phyloP scores from a whole-genome alignment of 2,329 filamentous ascomycete species.

The Colletotrichum sp. region DNA sequence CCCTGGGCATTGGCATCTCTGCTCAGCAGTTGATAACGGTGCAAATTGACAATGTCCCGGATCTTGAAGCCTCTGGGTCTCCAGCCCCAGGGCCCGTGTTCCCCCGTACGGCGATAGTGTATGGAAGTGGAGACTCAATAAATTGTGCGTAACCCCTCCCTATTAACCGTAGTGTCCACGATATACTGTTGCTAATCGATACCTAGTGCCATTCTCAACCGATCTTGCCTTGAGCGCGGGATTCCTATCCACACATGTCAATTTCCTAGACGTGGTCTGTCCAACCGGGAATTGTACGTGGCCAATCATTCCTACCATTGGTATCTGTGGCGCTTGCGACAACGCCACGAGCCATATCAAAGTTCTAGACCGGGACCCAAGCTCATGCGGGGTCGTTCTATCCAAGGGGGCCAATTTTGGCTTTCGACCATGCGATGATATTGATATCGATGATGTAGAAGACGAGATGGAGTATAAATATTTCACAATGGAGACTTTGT shows the following conservation, averaged over 20 bases:
- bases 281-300: background rate
- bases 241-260: background rate
- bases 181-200: background rate
- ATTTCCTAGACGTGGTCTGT: background rate
- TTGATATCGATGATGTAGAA: background rate
- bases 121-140: too few relatives aligned
- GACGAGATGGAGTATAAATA: too few relatives aligned
- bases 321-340: background rate
- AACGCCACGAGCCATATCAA: background rate
- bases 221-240: background rate
- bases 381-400: background rate
- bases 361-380: background rate
- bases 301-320: background rate
- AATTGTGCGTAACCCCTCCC: background rate
- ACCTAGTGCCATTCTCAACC: background rate
- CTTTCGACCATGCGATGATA: background rate
- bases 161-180: background rate
- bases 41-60: too few relatives aligned
- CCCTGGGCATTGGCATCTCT: too few relatives aligned
- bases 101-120: rapidly evolving
- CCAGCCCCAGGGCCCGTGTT: too few relatives aligned
- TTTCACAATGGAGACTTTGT: background rate
- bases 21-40: too few relatives aligned
- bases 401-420: background rate
- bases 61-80: too few relatives aligned